Percentiles rank a stretch among this genome's conserved stretches.
These are phyloP conservation scores for Puccinia brachypodii DNA, from an alignment of 1,284 basidiomycete species.

Conservation along the genomic window DNA sequence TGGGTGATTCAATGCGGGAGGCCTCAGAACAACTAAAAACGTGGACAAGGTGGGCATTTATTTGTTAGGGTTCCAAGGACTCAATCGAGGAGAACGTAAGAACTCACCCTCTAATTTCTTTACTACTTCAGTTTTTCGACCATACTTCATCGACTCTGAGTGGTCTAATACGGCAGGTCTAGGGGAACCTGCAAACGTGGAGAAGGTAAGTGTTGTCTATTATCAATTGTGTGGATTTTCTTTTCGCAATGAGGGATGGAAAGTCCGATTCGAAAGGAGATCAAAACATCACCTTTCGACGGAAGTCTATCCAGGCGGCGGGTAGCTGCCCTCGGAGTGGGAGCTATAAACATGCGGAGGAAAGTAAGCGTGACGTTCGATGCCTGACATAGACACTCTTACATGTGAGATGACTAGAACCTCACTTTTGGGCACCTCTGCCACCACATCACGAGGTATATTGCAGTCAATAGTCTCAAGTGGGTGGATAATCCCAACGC, in stretches of 20 bases:
- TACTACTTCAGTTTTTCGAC: background rate
- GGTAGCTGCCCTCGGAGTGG: background rate
- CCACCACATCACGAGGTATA: no score
- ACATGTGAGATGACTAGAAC: no score
- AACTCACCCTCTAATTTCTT: background rate
- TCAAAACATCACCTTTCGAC: background rate
- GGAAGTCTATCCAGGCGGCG: background rate
- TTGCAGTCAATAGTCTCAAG: background rate
- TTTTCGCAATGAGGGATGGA: no score
- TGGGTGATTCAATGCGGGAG: background rate
- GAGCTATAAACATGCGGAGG: background rate
- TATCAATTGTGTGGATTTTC: no score
- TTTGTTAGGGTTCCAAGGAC: background rate
- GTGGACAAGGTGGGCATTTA: background rate
- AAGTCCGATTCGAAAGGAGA: background rate
- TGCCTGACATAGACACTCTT: no score
- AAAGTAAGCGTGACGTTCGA: no score
- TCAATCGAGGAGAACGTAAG: background rate
- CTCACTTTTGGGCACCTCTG: no score
- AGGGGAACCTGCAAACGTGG: background rate
- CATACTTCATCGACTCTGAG: background rate
- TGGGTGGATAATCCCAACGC: no score
- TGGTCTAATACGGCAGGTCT: background rate
- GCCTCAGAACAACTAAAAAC: background rate
- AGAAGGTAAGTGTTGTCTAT: background rate